Base-by-base conservation (phyloP, 108 stramenopile species). In the Conticribra guillardii region DNA sequence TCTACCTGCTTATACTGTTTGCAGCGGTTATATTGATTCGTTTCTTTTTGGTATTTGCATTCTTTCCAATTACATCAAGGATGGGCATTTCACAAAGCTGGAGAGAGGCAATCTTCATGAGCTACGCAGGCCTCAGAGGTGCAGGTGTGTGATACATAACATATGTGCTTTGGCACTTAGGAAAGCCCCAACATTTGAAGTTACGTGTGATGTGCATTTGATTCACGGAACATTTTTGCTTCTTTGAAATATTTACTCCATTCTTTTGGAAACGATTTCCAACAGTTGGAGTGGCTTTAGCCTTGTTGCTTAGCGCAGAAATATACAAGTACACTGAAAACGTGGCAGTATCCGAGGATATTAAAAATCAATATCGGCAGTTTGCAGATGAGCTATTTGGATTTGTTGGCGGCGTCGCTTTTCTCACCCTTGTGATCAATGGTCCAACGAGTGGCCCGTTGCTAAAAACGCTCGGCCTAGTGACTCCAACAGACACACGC, bases 201-300 rank as follows among this genome's bases (percentile, higher is more conserved):
- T n/a, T n/a, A n/a, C n/a, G n/a, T n/a, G n/a, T n/a, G n/a, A n/a
- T n/a, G n/a, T n/a, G n/a, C n/a, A n/a, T n/a, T n/a, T n/a, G n/a
- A n/a, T n/a, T n/a, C n/a, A n/a, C n/a, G n/a, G n/a, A n/a, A n/a
- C n/a, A n/a, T n/a, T n/a, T n/a, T n/a, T n/a, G n/a, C n/a, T n/a
- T n/a, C n/a, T n/a, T n/a, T n/a, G n/a, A n/a, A n/a, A n/a, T n/a
- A n/a, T n/a, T n/a, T n/a, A n/a, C n/a, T n/a, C n/a, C n/a, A n/a
- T n/a, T n/a, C n/a, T n/a, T n/a, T n/a, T n/a, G n/a, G n/a, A n/a
- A n/a, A n/a, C n/a, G n/a, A n/a, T n/a, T n/a, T n/a, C n/a, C n/a
- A n/a, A 92, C 96, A 0, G 87, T 96, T 1, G 94, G 91, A 4
- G 83, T 97, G 19, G 85, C 90, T 3, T 60, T 95, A n/a, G 93